Conservation (phyloP, 2,329 filamentous ascomycete species). For the Fusarium albosuccineum region DNA sequence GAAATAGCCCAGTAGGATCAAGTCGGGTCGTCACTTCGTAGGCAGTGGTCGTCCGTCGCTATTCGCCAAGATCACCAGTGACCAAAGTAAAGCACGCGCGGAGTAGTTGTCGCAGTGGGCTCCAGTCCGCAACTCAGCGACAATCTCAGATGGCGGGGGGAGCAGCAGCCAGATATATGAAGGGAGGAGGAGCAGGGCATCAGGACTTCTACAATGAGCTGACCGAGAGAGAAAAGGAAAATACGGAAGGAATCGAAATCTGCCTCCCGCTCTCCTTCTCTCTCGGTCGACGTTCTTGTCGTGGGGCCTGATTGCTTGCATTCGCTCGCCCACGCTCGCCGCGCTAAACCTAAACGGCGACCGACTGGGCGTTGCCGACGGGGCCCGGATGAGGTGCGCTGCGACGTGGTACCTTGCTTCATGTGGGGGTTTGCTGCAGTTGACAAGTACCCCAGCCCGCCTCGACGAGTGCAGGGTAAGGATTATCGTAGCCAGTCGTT, state of each 20-base stretch:
- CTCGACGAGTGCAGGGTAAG: conserved; percentile 19
- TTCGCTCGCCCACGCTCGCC: conserved; percentile 12
- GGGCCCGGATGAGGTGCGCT: not conserved
- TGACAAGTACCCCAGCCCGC: conserved; percentile 12
- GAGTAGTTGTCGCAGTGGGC: not conserved
- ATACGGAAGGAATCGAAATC: conserved; percentile 21
- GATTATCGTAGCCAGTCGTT: conserved; percentile 38
- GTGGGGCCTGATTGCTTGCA: conserved; percentile 24
- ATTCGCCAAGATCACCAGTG: conserved; percentile 11
- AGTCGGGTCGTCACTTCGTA: conserved; percentile 5
- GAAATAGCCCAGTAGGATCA: not conserved
- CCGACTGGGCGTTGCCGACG: conserved; percentile 35
- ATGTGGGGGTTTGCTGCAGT: not conserved
- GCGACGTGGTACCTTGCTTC: conserved; percentile 14
- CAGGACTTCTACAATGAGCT: conserved; percentile 8
- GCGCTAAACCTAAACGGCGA: conserved; percentile 46
- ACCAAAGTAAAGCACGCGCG: conserved; percentile 3
- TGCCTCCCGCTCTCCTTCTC: conserved; percentile 27
- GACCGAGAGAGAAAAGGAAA: conserved; percentile 3
- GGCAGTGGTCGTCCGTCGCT: conserved; percentile 10
- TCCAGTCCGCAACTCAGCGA: conserved; percentile 15
- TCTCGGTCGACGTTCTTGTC: conserved; percentile 46
- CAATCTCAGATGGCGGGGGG: not conserved
- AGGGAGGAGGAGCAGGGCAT: not conserved
- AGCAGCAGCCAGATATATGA: conserved; percentile 24